A percentile compares a stretch with the other conserved stretches of the same genome.
Evolutionary conservation across 1,139 yeast genomes (phyloP).

Genomic region (Candida mesenterica): DNA sequence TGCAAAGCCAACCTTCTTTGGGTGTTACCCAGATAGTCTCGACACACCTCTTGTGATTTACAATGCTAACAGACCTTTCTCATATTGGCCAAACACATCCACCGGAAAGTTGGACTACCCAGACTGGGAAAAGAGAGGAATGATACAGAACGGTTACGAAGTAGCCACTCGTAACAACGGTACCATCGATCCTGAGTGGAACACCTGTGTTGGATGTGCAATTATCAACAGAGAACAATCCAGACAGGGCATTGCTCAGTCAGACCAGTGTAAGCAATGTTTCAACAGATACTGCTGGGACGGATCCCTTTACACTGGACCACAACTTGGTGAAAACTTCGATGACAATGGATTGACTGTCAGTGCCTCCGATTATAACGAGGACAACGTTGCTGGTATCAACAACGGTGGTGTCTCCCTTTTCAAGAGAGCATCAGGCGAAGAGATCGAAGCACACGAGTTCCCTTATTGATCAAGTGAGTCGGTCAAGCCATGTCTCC

Average conservation of each 20-base stretch:
- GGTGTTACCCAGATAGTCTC: conserved; percentile 18
- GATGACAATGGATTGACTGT: conserved; percentile 12
- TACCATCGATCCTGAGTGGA: conserved; percentile 71
- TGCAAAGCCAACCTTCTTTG: conserved; percentile 23
- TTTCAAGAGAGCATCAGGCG: conserved; percentile 5
- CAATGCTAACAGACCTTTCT: conserved; percentile 23
- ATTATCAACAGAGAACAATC: conserved; percentile 79
- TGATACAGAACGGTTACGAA: conserved; percentile 81
- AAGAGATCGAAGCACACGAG: conserved; percentile 7
- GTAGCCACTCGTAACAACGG: conserved; percentile 68
- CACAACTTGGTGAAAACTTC: conserved; percentile 17
- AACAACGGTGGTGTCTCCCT: conserved; percentile 3
- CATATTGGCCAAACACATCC: conserved; percentile 18
- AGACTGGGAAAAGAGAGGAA: conserved; percentile 52
- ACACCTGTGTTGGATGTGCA: conserved; percentile 85
- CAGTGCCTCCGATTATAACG: conserved; percentile 9
- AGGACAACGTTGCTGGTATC: conserved; percentile 7
- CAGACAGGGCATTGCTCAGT: conserved; percentile 57
- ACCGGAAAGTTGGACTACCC: conserved; percentile 22
- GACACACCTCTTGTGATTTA: conserved; percentile 21
- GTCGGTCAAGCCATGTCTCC: not conserved
- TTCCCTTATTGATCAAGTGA: conserved; percentile 1
- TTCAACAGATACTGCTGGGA: conserved; percentile 82
- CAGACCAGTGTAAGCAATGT: conserved; percentile 72
- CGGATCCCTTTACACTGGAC: conserved; percentile 34